phyloP scores from a whole-genome alignment of 2,329 filamentous ascomycete species.

The Cladophialophora psammophila region DNA sequence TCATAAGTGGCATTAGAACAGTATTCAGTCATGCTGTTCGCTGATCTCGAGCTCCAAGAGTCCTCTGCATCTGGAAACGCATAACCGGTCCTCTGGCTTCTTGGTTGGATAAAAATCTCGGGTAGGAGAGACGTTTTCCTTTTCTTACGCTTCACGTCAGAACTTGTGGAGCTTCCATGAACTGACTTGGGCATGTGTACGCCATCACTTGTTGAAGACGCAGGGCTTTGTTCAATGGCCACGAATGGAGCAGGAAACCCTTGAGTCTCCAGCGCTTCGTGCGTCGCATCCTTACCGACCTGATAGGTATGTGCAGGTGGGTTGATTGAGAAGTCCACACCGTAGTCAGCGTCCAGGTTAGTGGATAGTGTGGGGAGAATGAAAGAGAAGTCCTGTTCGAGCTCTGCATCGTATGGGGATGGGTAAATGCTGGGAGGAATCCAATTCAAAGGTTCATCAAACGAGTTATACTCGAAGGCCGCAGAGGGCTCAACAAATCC shows the following conservation, averaged over 20 bases:
- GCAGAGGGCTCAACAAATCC: conserved; percentile 20
- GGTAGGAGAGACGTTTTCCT: conserved; percentile 28
- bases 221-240: conserved; percentile 31
- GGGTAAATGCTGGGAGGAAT: conserved; percentile 48
- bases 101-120: conserved; percentile 29
- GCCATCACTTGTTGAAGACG: conserved; percentile 36
- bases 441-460: conserved; percentile 48
- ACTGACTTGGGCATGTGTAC: conserved; percentile 20
- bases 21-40: conserved; percentile 20
- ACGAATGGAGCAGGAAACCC: conserved; percentile 15
- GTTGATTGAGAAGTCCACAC: conserved; percentile 25
- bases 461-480: conserved; percentile 47
- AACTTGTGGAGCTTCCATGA: conserved; percentile 15
- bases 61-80: conserved; percentile 30
- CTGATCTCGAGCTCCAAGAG: background rate
- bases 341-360: conserved; percentile 30
- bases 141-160: conserved; percentile 33
- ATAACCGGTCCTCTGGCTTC: conserved; percentile 21
- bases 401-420: conserved; percentile 49
- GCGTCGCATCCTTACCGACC: conserved; percentile 54
- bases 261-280: conserved; percentile 45
- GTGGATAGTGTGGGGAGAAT: conserved; percentile 33
- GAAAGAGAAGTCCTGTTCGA: conserved; percentile 45
- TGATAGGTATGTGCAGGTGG: conserved; percentile 21
- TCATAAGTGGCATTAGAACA: conserved; percentile 39